phyloP scores from a whole-genome alignment of 2,329 filamentous ascomycete species.

The Penicillium paneum region DNA sequence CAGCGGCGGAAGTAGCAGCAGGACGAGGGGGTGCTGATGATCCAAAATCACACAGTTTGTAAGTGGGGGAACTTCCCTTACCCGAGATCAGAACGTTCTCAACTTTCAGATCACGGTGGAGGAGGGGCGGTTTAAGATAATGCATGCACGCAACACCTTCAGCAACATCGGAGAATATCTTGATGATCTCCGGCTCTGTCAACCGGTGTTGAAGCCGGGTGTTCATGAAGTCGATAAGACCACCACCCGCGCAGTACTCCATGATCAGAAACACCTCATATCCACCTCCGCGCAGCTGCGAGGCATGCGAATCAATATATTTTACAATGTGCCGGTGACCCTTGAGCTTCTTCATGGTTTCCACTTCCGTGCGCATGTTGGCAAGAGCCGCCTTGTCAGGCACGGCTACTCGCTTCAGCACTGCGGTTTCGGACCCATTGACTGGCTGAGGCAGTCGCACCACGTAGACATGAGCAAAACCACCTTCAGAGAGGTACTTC shows the following conservation, averaged over 20 bases:
- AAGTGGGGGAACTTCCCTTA: conserved; percentile 64
- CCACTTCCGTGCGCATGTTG: conserved; percentile 96
- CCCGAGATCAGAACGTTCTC: conserved; percentile 91
- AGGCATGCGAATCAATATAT: conserved; percentile 97
- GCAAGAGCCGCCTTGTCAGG: conserved; percentile 92
- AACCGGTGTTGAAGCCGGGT: conserved; percentile 92
- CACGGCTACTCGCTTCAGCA: conserved; percentile 92
- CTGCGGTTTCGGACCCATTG: conserved; percentile 74
- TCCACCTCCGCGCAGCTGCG: conserved; percentile 83
- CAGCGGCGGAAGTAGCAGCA: conserved; percentile 78
- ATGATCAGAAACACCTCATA: conserved; percentile 98
- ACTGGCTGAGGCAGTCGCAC: conserved; percentile 78
- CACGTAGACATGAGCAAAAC: conserved; percentile 97
- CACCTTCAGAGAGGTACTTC: conserved; percentile 95
- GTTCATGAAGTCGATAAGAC: conserved; percentile 99
- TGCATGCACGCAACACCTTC: conserved; percentile 99
- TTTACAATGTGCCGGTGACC: conserved; percentile 94
- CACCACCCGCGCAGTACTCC: conserved; percentile 94
- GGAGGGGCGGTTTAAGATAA: conserved; percentile 87
- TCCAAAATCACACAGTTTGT: conserved; percentile 98
- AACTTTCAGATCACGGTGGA: conserved; percentile 94
- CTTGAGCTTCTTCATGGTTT: conserved; percentile 99
- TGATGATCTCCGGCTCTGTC: conserved; percentile 94
- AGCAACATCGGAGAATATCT: conserved; percentile 93
- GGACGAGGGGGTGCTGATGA: conserved; percentile 80